Evolutionary conservation across 805 yeast genomes (phyloP).

Genomic region (Blastobotrys parvus): DNA sequence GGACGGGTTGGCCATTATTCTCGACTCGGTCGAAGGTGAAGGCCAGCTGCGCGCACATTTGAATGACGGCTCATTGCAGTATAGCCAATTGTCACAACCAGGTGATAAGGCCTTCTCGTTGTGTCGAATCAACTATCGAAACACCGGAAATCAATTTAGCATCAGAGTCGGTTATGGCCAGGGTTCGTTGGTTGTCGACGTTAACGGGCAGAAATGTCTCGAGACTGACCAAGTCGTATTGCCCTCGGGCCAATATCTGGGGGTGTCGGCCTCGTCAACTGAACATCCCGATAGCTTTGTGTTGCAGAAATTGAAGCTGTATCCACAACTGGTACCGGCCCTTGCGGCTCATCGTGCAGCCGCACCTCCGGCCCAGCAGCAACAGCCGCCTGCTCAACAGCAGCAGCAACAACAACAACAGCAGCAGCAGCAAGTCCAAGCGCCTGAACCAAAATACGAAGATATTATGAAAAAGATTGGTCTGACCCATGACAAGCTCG

Average conservation of each 20-base stretch:
- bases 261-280: conserved; percentile 26
- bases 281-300: conserved; percentile 17
- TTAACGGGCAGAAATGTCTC: conserved; percentile 32
- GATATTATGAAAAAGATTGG: conserved; percentile 5
- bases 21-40: conserved; percentile 27
- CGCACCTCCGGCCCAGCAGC: neutral
- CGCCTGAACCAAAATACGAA: neutral
- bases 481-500: conserved; percentile 7
- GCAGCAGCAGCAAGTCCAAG: neutral
- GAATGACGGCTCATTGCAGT: conserved; percentile 29
- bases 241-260: conserved; percentile 27
- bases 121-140: conserved; percentile 30
- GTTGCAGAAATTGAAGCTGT: conserved; percentile 13
- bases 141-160: conserved; percentile 24
- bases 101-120: conserved; percentile 27
- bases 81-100: conserved; percentile 19
- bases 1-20: conserved; percentile 34
- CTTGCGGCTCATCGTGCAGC: conserved; percentile 3
- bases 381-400: conserved; percentile 3
- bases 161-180: conserved; percentile 27
- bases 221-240: conserved; percentile 25
- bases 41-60: conserved; percentile 32
- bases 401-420: conserved; percentile 6
- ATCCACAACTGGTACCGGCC: conserved; percentile 5
- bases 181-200: conserved; percentile 27